These are phyloP conservation scores for Lecanicillium sp. DNA, from an alignment of 2,329 filamentous ascomycete species.

Conservation along the genomic window DNA sequence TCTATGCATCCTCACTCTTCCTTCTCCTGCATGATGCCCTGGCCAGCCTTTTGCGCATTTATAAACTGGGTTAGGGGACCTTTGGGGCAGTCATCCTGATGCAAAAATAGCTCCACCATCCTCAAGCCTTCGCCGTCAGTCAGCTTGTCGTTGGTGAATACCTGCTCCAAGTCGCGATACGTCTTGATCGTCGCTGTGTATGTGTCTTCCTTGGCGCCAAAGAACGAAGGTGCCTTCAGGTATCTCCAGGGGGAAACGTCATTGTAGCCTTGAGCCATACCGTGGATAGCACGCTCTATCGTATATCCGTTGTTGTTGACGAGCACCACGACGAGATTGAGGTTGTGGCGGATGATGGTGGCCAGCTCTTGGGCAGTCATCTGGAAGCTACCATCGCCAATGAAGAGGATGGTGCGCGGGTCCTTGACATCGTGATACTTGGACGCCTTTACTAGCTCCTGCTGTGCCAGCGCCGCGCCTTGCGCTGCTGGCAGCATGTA, in stretches of 20 bases:
- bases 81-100: constrained; percentile 21
- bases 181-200: constrained; percentile 32
- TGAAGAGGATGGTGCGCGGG: constrained; percentile 43
- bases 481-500: constrained; percentile 52
- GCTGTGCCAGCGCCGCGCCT: constrained; percentile 46
- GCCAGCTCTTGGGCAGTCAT: constrained; percentile 60
- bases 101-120: constrained; percentile 25
- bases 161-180: constrained; percentile 34
- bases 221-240: constrained; percentile 37
- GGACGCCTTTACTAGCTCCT: constrained; percentile 27
- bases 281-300: constrained; percentile 51
- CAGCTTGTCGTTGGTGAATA: constrained; percentile 17
- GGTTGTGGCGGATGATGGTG: constrained; percentile 49
- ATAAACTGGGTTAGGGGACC: constrained; percentile 14
- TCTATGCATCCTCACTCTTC: constrained; percentile 1
- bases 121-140: constrained; percentile 16
- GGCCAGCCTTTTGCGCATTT: constrained; percentile 9
- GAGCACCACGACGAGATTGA: constrained; percentile 42
- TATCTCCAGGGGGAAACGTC: constrained; percentile 47
- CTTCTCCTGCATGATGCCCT: constrained; percentile 6
- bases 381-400: constrained; percentile 58
- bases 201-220: constrained; percentile 34
- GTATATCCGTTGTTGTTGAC: constrained; percentile 55
- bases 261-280: constrained; percentile 44
- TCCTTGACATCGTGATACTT: constrained; percentile 12